Evolutionary conservation across 306 rosid species (phyloP).

Genomic region (Luffa acutangula): DNA sequence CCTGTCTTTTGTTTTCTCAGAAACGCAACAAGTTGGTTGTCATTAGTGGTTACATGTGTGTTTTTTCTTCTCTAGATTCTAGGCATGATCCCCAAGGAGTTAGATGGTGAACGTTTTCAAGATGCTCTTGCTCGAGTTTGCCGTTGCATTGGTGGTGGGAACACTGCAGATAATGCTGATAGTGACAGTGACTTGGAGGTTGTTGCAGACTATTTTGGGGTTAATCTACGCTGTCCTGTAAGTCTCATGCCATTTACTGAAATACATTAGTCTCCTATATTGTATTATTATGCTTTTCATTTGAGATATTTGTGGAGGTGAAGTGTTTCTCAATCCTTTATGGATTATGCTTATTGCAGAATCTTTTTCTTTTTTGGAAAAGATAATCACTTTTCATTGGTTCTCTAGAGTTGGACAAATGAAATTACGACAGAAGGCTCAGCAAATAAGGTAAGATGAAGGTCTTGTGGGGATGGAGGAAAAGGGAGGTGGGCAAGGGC

Average conservation of each 20-base stretch:
- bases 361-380: not conserved
- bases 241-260: conserved; percentile 18
- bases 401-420: not conserved
- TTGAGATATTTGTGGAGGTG: not conserved
- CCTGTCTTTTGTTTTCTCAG: not conserved
- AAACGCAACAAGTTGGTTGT: not conserved
- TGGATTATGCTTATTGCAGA: not conserved
- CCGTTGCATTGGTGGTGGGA: conserved; percentile 76
- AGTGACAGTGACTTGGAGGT: conserved; percentile 97
- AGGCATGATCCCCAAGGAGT: conserved; percentile 64
- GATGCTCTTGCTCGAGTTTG: conserved; percentile 90
- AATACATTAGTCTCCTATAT: not conserved
- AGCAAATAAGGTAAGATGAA: too few relatives aligned
- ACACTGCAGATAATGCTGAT: conserved; percentile 59
- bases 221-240: conserved; percentile 94
- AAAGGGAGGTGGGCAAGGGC: too few relatives aligned
- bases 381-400: not conserved
- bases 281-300: not conserved
- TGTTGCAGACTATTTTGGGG: conserved; percentile 74
- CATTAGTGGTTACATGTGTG: conserved; percentile 1
- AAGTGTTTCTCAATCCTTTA: not conserved
- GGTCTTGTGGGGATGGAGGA: too few relatives aligned
- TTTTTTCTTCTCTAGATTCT: conserved; percentile 42
- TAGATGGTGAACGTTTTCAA: conserved; percentile 75
- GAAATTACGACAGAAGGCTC: not conserved